Evolutionary conservation across 176 grass and related monocot species (phyloP).

Genomic region (Oryza punctata): DNA sequence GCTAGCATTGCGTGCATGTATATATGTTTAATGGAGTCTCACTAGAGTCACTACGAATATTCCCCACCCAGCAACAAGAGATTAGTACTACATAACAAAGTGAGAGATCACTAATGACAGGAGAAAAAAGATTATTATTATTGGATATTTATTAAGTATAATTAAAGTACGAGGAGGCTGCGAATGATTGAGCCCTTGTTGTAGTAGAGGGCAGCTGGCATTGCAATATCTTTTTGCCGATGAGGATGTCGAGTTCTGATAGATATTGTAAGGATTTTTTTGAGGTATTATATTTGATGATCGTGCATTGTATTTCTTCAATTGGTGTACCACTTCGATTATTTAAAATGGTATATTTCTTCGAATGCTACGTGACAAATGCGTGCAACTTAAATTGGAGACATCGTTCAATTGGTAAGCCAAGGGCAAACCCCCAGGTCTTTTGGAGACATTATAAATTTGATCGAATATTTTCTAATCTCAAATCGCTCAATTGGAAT

Average conservation of each 20-base stretch:
- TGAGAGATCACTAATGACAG: slow-evolving; percentile 4
- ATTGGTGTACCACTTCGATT: background rate
- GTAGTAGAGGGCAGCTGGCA: slow-evolving; percentile 19
- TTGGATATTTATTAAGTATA: slow-evolving; percentile 15
- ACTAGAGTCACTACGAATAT: slow-evolving; percentile 26
- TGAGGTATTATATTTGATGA: background rate
- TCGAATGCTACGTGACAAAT: background rate
- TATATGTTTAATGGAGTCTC: slow-evolving; percentile 1
- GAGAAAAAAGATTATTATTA: background rate
- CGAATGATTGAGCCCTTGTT: slow-evolving; percentile 27
- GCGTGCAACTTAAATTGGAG: background rate
- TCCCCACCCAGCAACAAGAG: background rate
- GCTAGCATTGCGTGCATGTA: slow-evolving; percentile 18
- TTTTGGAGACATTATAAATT: background rate
- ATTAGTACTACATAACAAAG: background rate
- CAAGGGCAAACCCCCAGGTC: background rate
- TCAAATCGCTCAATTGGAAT: background rate
- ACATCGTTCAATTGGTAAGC: background rate
- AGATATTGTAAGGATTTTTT: background rate
- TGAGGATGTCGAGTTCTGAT: background rate
- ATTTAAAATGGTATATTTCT: background rate
- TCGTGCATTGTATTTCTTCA: background rate
- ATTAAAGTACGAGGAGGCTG: slow-evolving; percentile 44
- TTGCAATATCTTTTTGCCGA: background rate
- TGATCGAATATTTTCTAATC: background rate